Evolutionary conservation across 345 rosid species (phyloP).

Genomic region (Hibiscus tridactylites): DNA sequence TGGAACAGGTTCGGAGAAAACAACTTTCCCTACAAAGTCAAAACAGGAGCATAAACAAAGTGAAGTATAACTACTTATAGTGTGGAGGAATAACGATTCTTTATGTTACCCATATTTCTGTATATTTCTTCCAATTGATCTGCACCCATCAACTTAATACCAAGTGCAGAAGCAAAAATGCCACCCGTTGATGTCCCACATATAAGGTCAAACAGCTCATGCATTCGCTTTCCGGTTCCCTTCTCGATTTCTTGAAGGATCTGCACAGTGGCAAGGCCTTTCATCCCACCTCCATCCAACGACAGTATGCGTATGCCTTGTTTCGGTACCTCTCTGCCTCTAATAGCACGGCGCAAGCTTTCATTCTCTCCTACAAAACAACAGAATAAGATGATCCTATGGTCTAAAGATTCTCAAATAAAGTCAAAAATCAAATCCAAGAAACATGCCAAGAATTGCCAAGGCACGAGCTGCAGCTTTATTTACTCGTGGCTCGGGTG

Average conservation of each 20-base stretch:
- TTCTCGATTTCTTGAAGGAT: conserved; percentile 94
- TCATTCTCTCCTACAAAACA: conserved; percentile 80
- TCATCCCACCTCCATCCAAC: conserved; percentile 99
- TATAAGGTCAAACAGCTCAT: conserved; percentile 91
- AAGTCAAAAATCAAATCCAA: not conserved
- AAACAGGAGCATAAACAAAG: conserved; percentile 9
- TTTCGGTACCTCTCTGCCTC: conserved; percentile 78
- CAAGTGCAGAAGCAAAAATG: conserved; percentile 95
- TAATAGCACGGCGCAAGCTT: conserved; percentile 73
- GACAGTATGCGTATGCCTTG: conserved; percentile 93
- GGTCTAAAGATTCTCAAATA: not conserved
- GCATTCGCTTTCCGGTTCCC: conserved; percentile 91
- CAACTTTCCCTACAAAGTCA: conserved; percentile 74
- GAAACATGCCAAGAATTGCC: conserved; percentile 82
- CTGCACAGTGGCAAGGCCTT: conserved; percentile 94
- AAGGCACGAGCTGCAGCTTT: conserved; percentile 98
- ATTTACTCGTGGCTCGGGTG: conserved; percentile 69
- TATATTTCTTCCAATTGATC: conserved; percentile 88
- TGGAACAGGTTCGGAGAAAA: conserved; percentile 86
- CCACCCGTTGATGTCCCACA: conserved; percentile 99
- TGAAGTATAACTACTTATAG: conserved; percentile 4
- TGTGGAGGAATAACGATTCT: not conserved
- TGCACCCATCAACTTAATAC: conserved; percentile 81
- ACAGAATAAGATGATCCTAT: not conserved
- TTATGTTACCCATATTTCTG: conserved; percentile 71